Evolutionary conservation across 306 rosid species (phyloP).

Genomic region (Dalbergia cochinchinensis): DNA sequence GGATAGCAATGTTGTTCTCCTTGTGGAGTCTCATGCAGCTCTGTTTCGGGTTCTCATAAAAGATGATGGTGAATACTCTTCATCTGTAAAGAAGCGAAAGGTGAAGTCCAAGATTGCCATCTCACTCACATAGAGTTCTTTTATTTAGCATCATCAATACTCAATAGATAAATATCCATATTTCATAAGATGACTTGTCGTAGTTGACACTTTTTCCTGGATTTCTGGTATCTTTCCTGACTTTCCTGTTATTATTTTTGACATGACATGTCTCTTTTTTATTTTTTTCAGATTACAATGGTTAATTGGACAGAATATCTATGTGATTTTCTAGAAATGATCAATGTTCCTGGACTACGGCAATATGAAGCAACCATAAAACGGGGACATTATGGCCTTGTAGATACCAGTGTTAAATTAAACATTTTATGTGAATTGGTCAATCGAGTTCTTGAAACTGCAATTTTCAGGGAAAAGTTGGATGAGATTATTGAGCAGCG

Average conservation of each 20-base stretch:
- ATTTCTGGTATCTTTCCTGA: constrained; percentile 15
- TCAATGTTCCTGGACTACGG: constrained; percentile 64
- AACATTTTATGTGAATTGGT: constrained; percentile 71
- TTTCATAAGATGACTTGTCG: constrained; percentile 17
- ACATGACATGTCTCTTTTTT: constrained; percentile 41
- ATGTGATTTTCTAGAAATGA: constrained; percentile 83
- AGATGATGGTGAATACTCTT: constrained; percentile 60
- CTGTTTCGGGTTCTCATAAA: constrained; percentile 81
- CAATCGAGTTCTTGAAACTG: constrained; percentile 69
- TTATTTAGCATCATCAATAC: constrained; percentile 33
- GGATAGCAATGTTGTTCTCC: constrained; percentile 76
- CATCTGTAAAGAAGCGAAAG: constrained; percentile 62
- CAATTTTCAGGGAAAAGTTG: constrained; percentile 70
- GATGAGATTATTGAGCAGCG: constrained; percentile 80
- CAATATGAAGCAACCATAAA: constrained; percentile 69
- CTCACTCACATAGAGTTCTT: constrained; percentile 33
- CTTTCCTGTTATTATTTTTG: constrained; percentile 15
- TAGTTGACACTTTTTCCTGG: constrained; percentile 6
- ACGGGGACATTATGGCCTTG: constrained; percentile 91
- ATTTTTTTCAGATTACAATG: constrained; percentile 77
- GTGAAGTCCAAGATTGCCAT: constrained; percentile 68
- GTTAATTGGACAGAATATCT: constrained; percentile 80
- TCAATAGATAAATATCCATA: not conserved
- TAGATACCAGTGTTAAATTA: constrained; percentile 72
- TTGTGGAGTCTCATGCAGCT: constrained; percentile 89